Conservation (phyloP, 768 basidiomycete genomes). For the Cantharellus anzutake region DNA sequence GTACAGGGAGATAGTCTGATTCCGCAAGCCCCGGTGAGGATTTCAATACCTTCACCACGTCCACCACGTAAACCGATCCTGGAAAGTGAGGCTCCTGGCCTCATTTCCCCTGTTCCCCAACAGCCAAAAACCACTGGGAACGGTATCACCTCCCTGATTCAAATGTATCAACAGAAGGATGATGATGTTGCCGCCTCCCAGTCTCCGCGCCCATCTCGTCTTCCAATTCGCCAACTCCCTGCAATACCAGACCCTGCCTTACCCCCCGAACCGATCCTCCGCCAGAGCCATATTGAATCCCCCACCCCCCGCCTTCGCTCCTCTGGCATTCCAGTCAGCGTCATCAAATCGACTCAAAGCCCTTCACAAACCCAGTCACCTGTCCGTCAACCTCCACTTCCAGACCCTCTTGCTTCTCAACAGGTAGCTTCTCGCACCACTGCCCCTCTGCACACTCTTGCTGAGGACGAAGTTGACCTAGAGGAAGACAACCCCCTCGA, state of each 20-base stretch:
- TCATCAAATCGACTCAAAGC: background rate
- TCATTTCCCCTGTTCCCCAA: background rate
- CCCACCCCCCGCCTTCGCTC: background rate
- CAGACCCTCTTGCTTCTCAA: no score
- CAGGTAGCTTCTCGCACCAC: no score
- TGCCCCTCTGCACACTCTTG: no score
- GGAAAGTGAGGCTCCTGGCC: no score
- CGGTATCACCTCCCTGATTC: constrained; percentile 31
- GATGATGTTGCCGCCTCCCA: constrained; percentile 23
- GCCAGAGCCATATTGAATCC: no score
- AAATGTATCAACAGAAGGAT: constrained; percentile 67
- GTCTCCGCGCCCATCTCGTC: constrained; percentile 5
- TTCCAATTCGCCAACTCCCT: constrained; percentile 8
- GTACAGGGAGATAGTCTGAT: background rate
- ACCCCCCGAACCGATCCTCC: no score
- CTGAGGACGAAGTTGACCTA: no score
- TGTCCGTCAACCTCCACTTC: no score
- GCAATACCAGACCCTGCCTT: no score
- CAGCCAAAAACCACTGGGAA: background rate
- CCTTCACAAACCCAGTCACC: no score
- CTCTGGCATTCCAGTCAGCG: background rate
- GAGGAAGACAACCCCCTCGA: no score
- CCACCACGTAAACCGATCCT: no score
- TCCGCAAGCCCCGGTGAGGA: background rate
- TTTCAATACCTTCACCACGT: background rate